These are phyloP conservation scores for Tetradesmus obliquus DNA, from an alignment of 139 green algal species.

Conservation along the genomic window DNA sequence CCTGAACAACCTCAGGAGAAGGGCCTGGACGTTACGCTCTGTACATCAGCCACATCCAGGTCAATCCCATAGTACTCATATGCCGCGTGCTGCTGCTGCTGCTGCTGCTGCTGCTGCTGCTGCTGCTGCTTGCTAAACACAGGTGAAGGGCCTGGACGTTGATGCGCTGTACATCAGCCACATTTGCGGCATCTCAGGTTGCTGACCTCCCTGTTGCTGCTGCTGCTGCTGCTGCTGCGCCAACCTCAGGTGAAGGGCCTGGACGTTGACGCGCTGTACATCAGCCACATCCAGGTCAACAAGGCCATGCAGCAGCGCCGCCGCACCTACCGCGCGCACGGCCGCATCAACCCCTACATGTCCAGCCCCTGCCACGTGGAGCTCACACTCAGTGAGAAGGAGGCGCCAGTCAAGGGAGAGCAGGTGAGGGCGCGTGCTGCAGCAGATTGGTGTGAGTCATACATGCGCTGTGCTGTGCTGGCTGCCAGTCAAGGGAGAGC, in stretches of 20 bases:
- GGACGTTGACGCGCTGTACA: constrained; percentile 91
- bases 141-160: constrained; percentile 77
- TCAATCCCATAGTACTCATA: too few species aligned
- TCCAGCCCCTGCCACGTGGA: constrained; percentile 97
- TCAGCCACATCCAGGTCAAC: constrained; percentile 99
- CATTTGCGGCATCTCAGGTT: neutral
- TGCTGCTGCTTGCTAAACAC: constrained; percentile 19
- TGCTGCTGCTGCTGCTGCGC: neutral
- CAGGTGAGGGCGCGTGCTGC: constrained; percentile 46
- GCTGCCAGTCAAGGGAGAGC: constrained; percentile 3
- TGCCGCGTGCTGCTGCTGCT: neutral
- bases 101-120: neutral
- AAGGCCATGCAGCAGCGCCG: constrained; percentile 94
- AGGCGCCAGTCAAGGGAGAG: constrained; percentile 77
- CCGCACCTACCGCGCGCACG: constrained; percentile 98
- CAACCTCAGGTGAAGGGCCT: constrained; percentile 93
- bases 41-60: neutral
- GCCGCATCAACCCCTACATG: constrained; percentile 99
- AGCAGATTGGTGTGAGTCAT: neutral
- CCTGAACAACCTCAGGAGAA: neutral
- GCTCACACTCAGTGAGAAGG: constrained; percentile 94
- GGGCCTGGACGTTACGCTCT: too few species aligned
- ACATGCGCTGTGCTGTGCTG: neutral
- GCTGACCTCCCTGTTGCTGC: neutral
- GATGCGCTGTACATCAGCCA: constrained; percentile 27